Base-by-base conservation (phyloP, 2,329 filamentous ascomycete genomes). In the Diaporthe longicolla region DNA sequence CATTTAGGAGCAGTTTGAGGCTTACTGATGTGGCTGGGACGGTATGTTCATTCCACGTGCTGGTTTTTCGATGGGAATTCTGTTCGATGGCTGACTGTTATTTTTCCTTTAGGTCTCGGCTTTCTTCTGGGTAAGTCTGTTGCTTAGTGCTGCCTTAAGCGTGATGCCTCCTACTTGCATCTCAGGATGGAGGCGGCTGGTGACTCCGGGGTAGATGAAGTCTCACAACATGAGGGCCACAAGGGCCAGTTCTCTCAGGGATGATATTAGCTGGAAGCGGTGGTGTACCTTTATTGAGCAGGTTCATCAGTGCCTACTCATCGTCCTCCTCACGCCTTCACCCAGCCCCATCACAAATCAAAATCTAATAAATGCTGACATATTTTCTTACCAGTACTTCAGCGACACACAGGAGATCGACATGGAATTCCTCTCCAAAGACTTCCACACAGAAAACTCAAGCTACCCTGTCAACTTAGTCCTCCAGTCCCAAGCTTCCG, bases 341-440 rank as follows among this genome's bases (percentile, higher is more conserved):
- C 37, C 21, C 17, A 19, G 4, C 17, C 48, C 40, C 55, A 58
- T n/a, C 32, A 43, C 4, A 7, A 10, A 13, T n/a, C 65, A 24
- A 3, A 11, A 15, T 3, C 32, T 10, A 68, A 73, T 3, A 15
- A 21, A 15, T 50, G 29, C 77, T 77, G 59, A 79, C 59, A 70
- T 65, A 58, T 63, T 32, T 54, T 15, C 19, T 48, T 2, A 45
- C 52, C 75, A 94, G 93, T 95, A 94, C 82, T 90, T 90, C 83
- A 94, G 95, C 81, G 91, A 95, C 82, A 93, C 92, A 1, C 91
- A 94, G 79, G 93, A 95, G 79, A 94, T 95, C 78, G 93, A 95
- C 80, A 91, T 95, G 83, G 94, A 96, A 77, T 94, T 95, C 79
- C 87, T 95, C 3, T 94, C 93, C 1, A 85, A 85, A 29, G 87